Evolutionary conservation across 2,329 filamentous ascomycete species (phyloP), one percentile per base, ranked within the genome.

Genomic region (Fusarium oxysporum): DNA sequence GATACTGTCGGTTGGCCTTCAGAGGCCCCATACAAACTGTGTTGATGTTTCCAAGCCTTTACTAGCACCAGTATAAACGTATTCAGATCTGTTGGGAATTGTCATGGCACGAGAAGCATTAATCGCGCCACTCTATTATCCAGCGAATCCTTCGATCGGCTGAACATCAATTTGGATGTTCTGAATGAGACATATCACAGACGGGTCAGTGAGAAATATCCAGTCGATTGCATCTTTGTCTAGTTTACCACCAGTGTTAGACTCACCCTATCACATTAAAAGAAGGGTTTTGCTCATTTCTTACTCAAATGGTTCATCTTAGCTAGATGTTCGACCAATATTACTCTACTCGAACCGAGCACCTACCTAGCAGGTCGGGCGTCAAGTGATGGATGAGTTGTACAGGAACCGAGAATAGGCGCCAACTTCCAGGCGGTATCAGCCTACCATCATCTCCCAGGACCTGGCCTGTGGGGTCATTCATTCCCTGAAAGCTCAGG

Each of bases 401-500:
- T 30, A 35, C 38, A 23, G 53, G 25, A 61, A 59, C 54, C 19
- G n/a, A 61, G 25, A 43, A 12, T 32, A 50, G 38, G 43, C 64
- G 64, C 41, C 57, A 38, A 44, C 25, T 33, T 55, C 32, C 43
- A 45, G 48, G 28, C 25, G 10, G 17, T 25, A 38, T 44, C 40
- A 25, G 53, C 33, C n/a, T 40, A 41, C 30, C 28, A 59, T n/a
- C 33, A n/a, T 19, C 40, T 33, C 23, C 37, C n/a, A 51, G 38
- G 50, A 28, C 44, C 45, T 62, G 35, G 17, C 28, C 32, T 51
- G 55, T 62, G 62, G 68, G 43, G 35, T 44, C 50, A 40, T 33
- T 67, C n/a, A 30, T 62, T 48, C 62, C 65, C 65, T 68, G 43
- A 54, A 64, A 41, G 48, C 44, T 58, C 64, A 62, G 70, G 70